phyloP scores from a whole-genome alignment of 208 protist species.

The Leptomonas pyrrhocoris region DNA sequence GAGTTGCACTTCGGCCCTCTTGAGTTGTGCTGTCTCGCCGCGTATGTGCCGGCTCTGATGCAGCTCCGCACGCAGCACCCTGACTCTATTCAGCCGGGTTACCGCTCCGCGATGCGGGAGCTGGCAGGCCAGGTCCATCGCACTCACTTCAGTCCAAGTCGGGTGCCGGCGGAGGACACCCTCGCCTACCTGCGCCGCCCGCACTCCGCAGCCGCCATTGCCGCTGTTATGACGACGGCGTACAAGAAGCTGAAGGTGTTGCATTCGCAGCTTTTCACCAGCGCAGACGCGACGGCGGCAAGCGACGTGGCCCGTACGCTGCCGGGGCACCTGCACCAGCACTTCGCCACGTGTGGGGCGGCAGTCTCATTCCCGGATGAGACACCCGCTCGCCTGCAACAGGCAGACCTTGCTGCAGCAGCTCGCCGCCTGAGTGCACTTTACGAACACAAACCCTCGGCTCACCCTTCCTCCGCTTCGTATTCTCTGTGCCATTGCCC shows the following conservation, averaged over 20 bases:
- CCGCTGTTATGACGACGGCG: slow-evolving; percentile 25
- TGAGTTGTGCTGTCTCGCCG: slow-evolving; percentile 75
- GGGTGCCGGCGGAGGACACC: slow-evolving; percentile 31
- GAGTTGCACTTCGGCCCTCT: slow-evolving; percentile 58
- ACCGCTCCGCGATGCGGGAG: slow-evolving; percentile 15
- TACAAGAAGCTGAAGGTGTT: slow-evolving; percentile 28
- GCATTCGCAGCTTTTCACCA: slow-evolving; percentile 18
- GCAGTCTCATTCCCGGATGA: neutral
- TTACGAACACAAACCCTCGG: neutral
- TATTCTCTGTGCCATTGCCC: neutral
- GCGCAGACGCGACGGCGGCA: neutral
- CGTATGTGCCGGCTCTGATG: slow-evolving; percentile 53
- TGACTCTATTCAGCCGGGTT: slow-evolving; percentile 8
- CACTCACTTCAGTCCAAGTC: slow-evolving; percentile 24
- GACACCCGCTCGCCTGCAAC: slow-evolving; percentile 8
- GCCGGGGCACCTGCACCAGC: slow-evolving; percentile 9
- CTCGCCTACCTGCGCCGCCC: slow-evolving; percentile 21
- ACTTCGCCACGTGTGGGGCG: slow-evolving; percentile 8
- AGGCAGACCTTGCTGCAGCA: slow-evolving; percentile 4
- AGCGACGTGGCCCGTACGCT: neutral
- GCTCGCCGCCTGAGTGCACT: neutral
- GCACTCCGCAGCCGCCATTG: slow-evolving; percentile 17
- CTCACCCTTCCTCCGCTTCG: neutral
- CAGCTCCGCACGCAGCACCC: slow-evolving; percentile 19
- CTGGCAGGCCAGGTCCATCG: slow-evolving; percentile 27